Evolutionary conservation across 305 asterid genomes (phyloP).

Genomic region (Fraxinus sp.): DNA sequence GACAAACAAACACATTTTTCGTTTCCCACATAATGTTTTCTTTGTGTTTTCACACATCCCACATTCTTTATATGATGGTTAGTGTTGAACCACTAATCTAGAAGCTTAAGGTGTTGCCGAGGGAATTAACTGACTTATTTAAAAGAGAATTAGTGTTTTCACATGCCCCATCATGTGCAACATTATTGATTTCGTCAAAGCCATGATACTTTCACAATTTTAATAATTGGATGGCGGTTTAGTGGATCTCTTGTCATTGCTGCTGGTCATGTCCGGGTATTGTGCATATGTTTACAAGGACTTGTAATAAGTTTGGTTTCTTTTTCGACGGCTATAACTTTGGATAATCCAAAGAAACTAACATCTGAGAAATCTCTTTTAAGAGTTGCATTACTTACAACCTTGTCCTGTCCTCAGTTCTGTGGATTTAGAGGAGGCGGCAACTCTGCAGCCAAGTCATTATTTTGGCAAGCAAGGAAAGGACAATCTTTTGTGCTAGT

Average conservation of each 20-base stretch:
- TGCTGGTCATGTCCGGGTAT: not conserved
- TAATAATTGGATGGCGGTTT: not conserved
- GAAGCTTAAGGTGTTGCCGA: not conserved
- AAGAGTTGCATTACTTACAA: not conserved
- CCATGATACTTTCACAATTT: not conserved
- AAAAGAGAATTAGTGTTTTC: not conserved
- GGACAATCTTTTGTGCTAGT: constrained; percentile 86
- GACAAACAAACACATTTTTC: not conserved
- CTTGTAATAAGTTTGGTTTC: not conserved
- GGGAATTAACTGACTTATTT: not conserved
- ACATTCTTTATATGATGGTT: not conserved
- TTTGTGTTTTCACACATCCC: not conserved
- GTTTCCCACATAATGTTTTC: not conserved
- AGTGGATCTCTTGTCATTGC: not conserved
- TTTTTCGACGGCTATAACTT: not conserved
- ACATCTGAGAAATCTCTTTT: not conserved
- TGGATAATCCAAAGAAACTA: not conserved
- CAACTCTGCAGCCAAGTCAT: constrained; percentile 85
- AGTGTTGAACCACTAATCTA: not conserved
- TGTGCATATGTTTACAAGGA: not conserved
- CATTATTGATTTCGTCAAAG: not conserved
- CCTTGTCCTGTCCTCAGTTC: constrained; percentile 38
- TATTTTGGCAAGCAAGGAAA: constrained; percentile 91
- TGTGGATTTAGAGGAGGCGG: constrained; percentile 99
- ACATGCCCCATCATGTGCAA: not conserved